Evolutionary conservation across 805 yeast species (phyloP).

Genomic region (Starmera amethionina): DNA sequence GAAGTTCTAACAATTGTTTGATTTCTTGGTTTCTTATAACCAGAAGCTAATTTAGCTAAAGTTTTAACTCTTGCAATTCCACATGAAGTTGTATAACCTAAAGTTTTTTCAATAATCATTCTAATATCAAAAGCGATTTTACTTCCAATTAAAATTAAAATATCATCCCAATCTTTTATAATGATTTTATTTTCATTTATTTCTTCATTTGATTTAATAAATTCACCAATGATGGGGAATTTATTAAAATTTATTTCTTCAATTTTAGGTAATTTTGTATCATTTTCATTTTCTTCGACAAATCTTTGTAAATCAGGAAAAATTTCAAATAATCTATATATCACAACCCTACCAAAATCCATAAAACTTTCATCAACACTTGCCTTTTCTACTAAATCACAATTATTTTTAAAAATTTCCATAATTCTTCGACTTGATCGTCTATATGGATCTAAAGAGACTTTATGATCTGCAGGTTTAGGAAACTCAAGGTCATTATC

Average conservation of each 20-base stretch:
- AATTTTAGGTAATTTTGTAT: constrained; percentile 12
- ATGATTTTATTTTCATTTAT: constrained; percentile 4
- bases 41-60: constrained; percentile 81
- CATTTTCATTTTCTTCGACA: constrained; percentile 5
- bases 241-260: constrained; percentile 10
- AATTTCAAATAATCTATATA: constrained; percentile 26
- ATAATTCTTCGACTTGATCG: constrained; percentile 77
- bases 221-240: background rate
- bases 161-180: constrained; percentile 70
- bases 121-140: constrained; percentile 47
- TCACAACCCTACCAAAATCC: constrained; percentile 67
- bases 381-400: constrained; percentile 79
- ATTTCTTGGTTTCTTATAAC: constrained; percentile 72
- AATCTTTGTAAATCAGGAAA: constrained; percentile 36
- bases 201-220: constrained; percentile 3
- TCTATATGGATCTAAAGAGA: constrained; percentile 84
- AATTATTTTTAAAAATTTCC: constrained; percentile 47
- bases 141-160: constrained; percentile 59
- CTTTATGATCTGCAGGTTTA: constrained; percentile 59
- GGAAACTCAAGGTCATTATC: constrained; percentile 45
- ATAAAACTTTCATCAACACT: constrained; percentile 91
- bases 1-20: constrained; percentile 63
- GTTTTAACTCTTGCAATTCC: constrained; percentile 74
- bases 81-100: constrained; percentile 84
- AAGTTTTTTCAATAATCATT: constrained; percentile 33